These are phyloP conservation scores for Glonium stellatum DNA, from an alignment of 495 filamentous ascomycete species.

Conservation along the genomic window DNA sequence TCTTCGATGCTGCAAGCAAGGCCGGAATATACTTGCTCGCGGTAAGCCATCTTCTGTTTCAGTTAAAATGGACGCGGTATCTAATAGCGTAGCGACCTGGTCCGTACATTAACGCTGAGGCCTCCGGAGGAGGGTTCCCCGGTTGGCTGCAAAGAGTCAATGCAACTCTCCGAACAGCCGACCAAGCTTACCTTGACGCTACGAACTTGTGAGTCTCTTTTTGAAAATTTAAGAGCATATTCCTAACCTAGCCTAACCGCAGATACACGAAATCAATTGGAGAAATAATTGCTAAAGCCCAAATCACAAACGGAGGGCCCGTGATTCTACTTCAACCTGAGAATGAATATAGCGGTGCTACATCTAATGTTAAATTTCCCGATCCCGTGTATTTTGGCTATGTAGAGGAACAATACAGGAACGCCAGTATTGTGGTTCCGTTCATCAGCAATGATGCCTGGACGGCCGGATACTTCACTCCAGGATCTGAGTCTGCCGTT, in stretches of 20 bases:
- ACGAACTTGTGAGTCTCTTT: constrained; percentile 48
- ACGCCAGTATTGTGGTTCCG: constrained; percentile 65
- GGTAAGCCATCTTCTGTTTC: neutral
- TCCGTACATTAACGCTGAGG: constrained; percentile 64
- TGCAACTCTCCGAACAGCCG: constrained; percentile 52
- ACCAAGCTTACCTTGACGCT: constrained; percentile 55
- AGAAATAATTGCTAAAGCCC: constrained; percentile 59
- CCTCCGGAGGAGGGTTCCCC: constrained; percentile 55
- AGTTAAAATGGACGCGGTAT: neutral
- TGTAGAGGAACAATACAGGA: constrained; percentile 58
- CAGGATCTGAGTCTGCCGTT: constrained; percentile 58
- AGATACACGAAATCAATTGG: constrained; percentile 36
- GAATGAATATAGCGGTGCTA: constrained; percentile 61
- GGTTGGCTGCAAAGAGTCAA: constrained; percentile 60
- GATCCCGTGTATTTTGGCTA: constrained; percentile 62
- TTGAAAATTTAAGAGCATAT: neutral
- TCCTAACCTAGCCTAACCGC: constrained; percentile 41
- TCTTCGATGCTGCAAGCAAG: constrained; percentile 63
- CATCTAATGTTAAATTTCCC: constrained; percentile 24
- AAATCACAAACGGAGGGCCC: constrained; percentile 74
- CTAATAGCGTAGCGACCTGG: constrained; percentile 45
- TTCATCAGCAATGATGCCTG: constrained; percentile 69
- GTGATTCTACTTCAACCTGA: constrained; percentile 74
- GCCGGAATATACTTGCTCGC: constrained; percentile 70
- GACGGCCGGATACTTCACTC: constrained; percentile 54